Evolutionary conservation across 495 filamentous ascomycete species (phyloP).

Genomic region (Xylaria intraflava): DNA sequence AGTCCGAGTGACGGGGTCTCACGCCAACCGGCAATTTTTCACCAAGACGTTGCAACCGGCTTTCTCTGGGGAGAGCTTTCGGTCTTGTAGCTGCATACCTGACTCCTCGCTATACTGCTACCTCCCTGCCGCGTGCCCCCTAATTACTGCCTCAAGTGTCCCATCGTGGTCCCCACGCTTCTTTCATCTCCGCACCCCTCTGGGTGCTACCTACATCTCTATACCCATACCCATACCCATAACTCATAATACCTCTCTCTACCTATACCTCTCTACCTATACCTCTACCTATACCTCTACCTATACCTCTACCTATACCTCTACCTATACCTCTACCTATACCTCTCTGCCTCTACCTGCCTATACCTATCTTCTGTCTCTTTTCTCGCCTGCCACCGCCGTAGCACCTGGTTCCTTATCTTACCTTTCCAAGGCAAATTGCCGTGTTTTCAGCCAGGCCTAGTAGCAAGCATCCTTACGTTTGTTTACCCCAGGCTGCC

Average conservation of each 20-base stretch:
- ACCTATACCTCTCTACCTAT: neutral
- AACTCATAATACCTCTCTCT: neutral
- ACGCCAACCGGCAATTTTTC: neutral
- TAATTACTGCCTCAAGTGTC: neutral
- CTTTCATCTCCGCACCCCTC: neutral
- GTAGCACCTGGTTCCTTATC: neutral
- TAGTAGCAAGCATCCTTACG: neutral
- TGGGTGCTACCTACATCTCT: neutral
- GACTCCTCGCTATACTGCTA: neutral
- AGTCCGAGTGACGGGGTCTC: constrained; percentile 9
- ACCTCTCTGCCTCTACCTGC: neutral
- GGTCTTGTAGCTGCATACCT: neutral
- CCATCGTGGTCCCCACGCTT: constrained; percentile 10
- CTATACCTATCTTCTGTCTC: neutral
- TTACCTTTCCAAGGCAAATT: neutral
- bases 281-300: no score
- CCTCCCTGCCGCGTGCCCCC: constrained; percentile 1
- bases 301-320: neutral
- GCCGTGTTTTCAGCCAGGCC: neutral
- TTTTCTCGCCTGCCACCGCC: neutral
- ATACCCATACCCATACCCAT: neutral
- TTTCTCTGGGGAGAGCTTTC: constrained; percentile 4
- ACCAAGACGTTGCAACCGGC: constrained; percentile 13
- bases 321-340: no score
- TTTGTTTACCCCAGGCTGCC: constrained; percentile 1